Base-by-base conservation (phyloP, 371 early-diverging fungal species). In the Actinomortierella ambigua region DNA sequence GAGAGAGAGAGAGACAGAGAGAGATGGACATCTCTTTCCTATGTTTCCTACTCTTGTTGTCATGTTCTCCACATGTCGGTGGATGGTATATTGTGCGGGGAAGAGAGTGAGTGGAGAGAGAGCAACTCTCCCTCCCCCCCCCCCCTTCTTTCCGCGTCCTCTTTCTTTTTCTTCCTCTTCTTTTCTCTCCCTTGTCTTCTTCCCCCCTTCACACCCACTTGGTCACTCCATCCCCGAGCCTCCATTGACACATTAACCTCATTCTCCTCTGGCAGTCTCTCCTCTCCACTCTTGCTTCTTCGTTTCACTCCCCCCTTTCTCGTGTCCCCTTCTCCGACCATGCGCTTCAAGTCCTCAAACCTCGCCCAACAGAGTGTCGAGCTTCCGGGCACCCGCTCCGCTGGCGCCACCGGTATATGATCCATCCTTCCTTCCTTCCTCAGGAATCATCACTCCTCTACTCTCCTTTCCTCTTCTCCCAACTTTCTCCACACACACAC, bases 301-400 rank as follows among this genome's bases (percentile, higher is more conserved):
- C 39, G 44, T 15, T 34, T 23, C 11, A 13, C 26, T 17, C 23
- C 18, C 26, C n/a, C 39, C 40, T n/a, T 20, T 15, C 50, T 24
- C 15, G 41, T 5, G 18, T 48, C 47, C 48, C 48, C 39, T 50
- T 43, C 26, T 50, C 48, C 2, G 50, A 71, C 66, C 66, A 62
- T 62, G 47, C 1, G 22, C 43, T 71, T 71, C 44, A 62, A 48
- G 15, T 13, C 57, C 14, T 71, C 48, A 54, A 69, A 76, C 56
- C 67, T 76, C 59, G 66, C 69, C 43, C 65, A 69, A 56, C 76
- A 76, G 58, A 66, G 66, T 57, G 55, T 76, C 46, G 70, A 69
- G 50, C 56, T 76, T 18, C 69, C 76, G 23, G 70, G 70, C 48
- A 76, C 76, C 17, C 76, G 67, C 44, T 52, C 63, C 43, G 63